Evolutionary conservation across 345 rosid genomes (phyloP), one percentile per base, ranked within the genome.

Genomic region (Noccaea caerulescens): DNA sequence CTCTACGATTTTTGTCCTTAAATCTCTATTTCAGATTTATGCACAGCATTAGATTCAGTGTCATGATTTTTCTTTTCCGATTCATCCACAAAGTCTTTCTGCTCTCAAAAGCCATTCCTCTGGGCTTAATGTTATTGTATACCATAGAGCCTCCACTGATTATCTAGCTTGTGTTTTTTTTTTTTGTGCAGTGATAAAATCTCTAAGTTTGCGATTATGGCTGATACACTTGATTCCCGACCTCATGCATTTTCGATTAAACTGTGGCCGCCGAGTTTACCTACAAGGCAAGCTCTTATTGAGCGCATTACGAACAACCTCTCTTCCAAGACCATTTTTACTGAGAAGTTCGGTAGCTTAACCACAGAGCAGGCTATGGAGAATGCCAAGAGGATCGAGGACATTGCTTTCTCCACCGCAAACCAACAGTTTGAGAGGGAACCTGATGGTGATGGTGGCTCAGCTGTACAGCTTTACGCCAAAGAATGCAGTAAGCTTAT

Each of bases 401-500:
- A 88, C 65, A n/a, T 66, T 53, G 92, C 91, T 41, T 93, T 86
- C 50, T 60, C 68, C 14, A 63, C 78, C 33, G 89, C 97, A 9
- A 78, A 82, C 70, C 84, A 82, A 59, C 96, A 87, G 72, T 88
- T 87, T 72, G 98, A 88, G 66, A 86, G 82, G 57, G 92, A 93
- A 73, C 98, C 97, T 41, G 98, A 93, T 64, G 98, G 98, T 69
- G 98, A 90, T 77, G 97, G 98, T 36, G 82, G 92, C 67, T 85
- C 91, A 43, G 97, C 98, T 30, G 94, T 93, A 10, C 98, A 93
- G 87, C 91, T 88, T 70, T 93, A 93, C 77, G 96, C 98, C 54
- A 91, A 82, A 77, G 91, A 93, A 68, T 88, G 98, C 75, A 93
- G 97, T 72, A 93, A 88, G 78, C 89, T 75, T 54, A 80, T 93